Base-by-base conservation (phyloP, 768 basidiomycete genomes). In the Tylopilus sp. region DNA sequence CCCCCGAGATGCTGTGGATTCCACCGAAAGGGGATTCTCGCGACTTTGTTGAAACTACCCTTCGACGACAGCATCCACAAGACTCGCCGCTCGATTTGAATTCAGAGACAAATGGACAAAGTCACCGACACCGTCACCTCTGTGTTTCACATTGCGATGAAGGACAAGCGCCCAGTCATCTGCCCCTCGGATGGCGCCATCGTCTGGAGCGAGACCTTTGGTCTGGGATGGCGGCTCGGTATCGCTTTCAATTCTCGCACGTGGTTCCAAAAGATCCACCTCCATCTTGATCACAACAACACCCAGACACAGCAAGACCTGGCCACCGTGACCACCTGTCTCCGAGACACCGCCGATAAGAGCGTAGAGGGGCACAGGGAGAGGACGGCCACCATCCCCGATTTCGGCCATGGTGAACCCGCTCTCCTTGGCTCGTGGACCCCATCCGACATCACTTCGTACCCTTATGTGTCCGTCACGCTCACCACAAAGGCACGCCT, bases 241-340 rank as follows among this genome's bases (percentile, higher is more conserved):
- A 47, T 66, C 21, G 38, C 67, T 1, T 55, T 50, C 61, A 57
- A 50, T 5, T 30, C 23, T 0, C 17, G 41, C 25, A 63, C 44
- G 31, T 63, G 66, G 61, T 64, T 66, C 42, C 40, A 61, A 30
- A 63, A 51, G 42, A 48, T 68, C 42, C 52, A 53, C 26, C 5
- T 68, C 22, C 50, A 61, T 39, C 64, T 66, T n/a, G 64, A 68
- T n/a, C 66, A 66, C 13, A 62, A 58, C n/a, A 52, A 51, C 36
- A 48, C 52, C 23, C 55, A 61, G 31, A 46, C 57, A 9, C 64
- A 61, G 40, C 47, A 57, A 26, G 65, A 62, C 13, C 36, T 47
- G 18, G 65, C 67, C 7, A 22, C 9, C 18, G 57, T 53, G 11
- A 48, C 44, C 20, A 39, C 62, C 33, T 40, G n/a, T 30, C 47